Base-by-base conservation (phyloP, 768 basidiomycete genomes). In the Tephrocybe sp. region DNA sequence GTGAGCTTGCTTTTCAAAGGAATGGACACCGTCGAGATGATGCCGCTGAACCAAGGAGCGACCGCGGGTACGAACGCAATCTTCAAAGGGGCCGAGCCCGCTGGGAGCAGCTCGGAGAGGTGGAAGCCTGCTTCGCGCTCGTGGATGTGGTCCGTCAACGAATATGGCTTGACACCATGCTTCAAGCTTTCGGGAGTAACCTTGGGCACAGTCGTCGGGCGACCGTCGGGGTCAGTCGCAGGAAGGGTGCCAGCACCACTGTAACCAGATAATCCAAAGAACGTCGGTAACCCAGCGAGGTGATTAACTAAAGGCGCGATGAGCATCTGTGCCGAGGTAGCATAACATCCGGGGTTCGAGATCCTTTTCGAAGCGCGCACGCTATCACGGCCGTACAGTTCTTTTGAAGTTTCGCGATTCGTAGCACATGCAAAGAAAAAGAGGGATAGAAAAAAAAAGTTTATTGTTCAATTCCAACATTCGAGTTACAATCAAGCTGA, bases 341-440 rank as follows among this genome's bases (percentile, higher is more conserved):
- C 88, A 64, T 94, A 99, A 65, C 97, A 99, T 36, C 97, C 97
- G 1, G 97, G 97, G 71, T 99, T 99, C 41, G 97, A 90, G 55
- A 98, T 92, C 37, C 94, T 75, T 63, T 84, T 92, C 19, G 97
- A 79, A 2, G 70, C 54, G 38, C 83, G 83, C 55, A 97, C 75
- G 1, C 67, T 66, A 23, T 72, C 66, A 48, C 95, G 91, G 25
- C 80, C 83, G 65, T 97, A 98, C 34, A 98, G 73, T 67, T 98
- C 97, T 97, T 64, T 42, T n/a, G n/a, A 57, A 50, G 23, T 37
- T 43, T 15, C 8, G 4, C 4, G 33, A 34, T 45, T 24, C n/a
- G n/a, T n/a, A n/a, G 41, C 42, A 50, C 48, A 59, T 51, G 36
- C 41, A 56, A 57, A 53, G 47, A 47, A 40, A 62, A 57, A 54